Percentiles rank a stretch among this genome's conserved stretches.
Conservation (phyloP, 106 monocot genomes). For the Iris macrosiphon region DNA sequence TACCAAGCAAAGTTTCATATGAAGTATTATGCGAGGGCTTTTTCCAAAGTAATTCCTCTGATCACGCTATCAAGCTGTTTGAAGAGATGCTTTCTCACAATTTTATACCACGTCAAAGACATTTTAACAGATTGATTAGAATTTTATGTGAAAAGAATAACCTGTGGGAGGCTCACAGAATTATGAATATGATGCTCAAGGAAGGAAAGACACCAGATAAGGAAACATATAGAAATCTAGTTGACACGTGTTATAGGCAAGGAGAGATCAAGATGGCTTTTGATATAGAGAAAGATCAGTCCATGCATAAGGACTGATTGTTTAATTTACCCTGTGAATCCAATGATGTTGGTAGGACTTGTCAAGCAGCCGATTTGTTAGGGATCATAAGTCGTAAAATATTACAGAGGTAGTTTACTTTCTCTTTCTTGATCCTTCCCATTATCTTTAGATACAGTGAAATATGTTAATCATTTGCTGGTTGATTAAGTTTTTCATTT, state of each 20-base stretch:
- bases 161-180: constrained; percentile 11
- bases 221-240: constrained; percentile 19
- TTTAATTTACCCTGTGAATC: too few species aligned
- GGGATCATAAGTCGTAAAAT: too few species aligned
- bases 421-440: too few species aligned
- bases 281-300: too few species aligned
- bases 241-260: constrained; percentile 18
- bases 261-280: constrained; percentile 22
- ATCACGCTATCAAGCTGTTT: constrained; percentile 18
- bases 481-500: too few species aligned
- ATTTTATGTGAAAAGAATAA: constrained; percentile 10
- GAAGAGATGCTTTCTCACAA: constrained; percentile 35
- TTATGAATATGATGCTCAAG: constrained; percentile 30
- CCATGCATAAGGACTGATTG: too few species aligned
- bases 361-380: too few species aligned
- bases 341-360: too few species aligned
- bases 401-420: too few species aligned
- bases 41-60: constrained; percentile 5
- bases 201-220: constrained; percentile 21
- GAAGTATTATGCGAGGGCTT: constrained; percentile 17
- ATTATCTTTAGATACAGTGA: too few species aligned
- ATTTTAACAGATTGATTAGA: constrained; percentile 20
- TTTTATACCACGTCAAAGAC: constrained; percentile 14
- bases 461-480: too few species aligned
- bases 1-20: constrained; percentile 25